Percentiles rank a stretch among this genome's conserved stretches.
Evolutionary conservation across 805 yeast species (phyloP).

Genomic region (Yarrowia sp.): DNA sequence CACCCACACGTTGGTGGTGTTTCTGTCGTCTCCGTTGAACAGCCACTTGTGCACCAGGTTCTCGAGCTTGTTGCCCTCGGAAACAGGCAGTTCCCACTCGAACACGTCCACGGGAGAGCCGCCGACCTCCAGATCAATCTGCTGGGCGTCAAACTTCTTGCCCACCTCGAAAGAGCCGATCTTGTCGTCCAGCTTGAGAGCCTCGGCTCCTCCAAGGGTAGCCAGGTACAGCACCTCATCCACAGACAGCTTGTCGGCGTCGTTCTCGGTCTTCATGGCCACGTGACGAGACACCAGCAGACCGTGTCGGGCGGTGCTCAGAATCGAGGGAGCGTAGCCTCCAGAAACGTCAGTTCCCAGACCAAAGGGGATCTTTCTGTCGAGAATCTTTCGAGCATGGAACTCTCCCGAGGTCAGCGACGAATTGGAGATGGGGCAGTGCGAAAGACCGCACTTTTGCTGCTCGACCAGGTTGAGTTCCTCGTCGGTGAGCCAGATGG

Average conservation of each 20-base stretch:
- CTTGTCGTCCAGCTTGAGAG: conserved; percentile 61
- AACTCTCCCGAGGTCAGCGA: conserved; percentile 91
- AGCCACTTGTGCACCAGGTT: conserved; percentile 82
- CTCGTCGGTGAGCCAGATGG: conserved; percentile 70
- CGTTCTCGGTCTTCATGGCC: conserved; percentile 61
- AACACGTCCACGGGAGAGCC: conserved; percentile 76
- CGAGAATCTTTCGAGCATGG: conserved; percentile 71
- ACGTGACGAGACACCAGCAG: conserved; percentile 73
- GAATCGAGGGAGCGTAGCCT: conserved; percentile 71
- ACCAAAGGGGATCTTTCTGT: conserved; percentile 74
- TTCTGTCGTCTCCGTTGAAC: conserved; percentile 92
- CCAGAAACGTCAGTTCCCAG: conserved; percentile 84
- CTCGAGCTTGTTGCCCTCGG: conserved; percentile 42
- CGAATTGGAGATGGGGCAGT: conserved; percentile 92
- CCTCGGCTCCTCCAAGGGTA: conserved; percentile 88
- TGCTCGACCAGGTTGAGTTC: conserved; percentile 66
- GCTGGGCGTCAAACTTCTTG: conserved; percentile 83
- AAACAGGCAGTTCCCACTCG: conserved; percentile 62
- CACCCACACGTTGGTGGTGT: conserved; percentile 81
- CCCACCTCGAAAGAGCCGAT: conserved; percentile 80
- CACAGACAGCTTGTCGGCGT: conserved; percentile 61
- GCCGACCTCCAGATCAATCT: conserved; percentile 64
- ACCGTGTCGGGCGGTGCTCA: conserved; percentile 73
- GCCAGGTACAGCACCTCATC: conserved; percentile 80
- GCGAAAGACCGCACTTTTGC: conserved; percentile 76